phyloP scores from a whole-genome alignment of 1,139 yeast species.

The Saccharomyces hybrid region DNA sequence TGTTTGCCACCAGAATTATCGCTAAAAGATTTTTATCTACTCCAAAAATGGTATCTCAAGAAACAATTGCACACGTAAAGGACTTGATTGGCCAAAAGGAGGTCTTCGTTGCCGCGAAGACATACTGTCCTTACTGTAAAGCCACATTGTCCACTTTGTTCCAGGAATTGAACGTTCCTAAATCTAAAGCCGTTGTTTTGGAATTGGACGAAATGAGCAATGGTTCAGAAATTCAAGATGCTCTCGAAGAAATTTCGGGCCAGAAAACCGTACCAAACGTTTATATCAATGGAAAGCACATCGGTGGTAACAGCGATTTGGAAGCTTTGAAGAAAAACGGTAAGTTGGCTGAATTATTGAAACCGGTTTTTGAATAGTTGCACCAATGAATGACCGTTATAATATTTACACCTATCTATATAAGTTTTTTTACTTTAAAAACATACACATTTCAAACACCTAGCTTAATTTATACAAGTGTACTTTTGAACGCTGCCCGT shows the following conservation, averaged over 20 bases:
- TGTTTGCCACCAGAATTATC: slow-evolving; percentile 10
- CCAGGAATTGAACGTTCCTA: slow-evolving; percentile 35
- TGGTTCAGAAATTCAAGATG: slow-evolving; percentile 71
- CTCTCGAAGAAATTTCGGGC: slow-evolving; percentile 68
- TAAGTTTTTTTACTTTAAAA: no score
- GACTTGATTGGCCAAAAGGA: slow-evolving; percentile 57
- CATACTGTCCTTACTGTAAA: slow-evolving; percentile 65
- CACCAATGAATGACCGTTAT: neutral
- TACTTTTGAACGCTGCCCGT: slow-evolving; percentile 11
- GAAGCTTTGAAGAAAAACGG: slow-evolving; percentile 49
- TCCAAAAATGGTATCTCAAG: slow-evolving; percentile 39
- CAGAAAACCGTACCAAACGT: slow-evolving; percentile 92
- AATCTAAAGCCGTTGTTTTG: slow-evolving; percentile 49
- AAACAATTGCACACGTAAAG: slow-evolving; percentile 51
- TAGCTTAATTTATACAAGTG: slow-evolving; percentile 7
- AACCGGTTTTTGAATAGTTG: slow-evolving; percentile 11
- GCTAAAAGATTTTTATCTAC: slow-evolving; percentile 12
- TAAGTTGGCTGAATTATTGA: slow-evolving; percentile 34
- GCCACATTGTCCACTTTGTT: slow-evolving; percentile 54
- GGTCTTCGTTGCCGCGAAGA: slow-evolving; percentile 80
- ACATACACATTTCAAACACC: neutral
- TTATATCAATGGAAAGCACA: slow-evolving; percentile 80
- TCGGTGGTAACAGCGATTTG: slow-evolving; percentile 90
- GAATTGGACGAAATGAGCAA: slow-evolving; percentile 56
- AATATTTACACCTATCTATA: neutral